Conservation (phyloP, 768 basidiomycete genomes). For the Exsudoporus frostii region DNA sequence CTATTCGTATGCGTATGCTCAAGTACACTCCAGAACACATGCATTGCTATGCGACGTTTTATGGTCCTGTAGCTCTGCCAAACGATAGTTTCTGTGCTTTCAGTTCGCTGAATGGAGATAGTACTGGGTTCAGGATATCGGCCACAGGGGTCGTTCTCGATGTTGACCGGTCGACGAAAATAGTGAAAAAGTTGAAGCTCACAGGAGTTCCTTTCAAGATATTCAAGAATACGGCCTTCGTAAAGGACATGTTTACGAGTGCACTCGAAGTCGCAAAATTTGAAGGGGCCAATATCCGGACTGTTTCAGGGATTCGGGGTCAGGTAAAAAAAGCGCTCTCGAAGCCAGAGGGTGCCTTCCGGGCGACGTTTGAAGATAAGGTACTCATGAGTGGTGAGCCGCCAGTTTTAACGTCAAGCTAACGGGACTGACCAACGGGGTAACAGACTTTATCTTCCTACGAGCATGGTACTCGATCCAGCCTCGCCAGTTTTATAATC, state of each 20-base stretch:
- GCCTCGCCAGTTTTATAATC: conserved; percentile 94
- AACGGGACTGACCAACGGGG: neutral
- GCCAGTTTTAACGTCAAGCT: neutral
- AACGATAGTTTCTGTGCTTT: conserved; percentile 98
- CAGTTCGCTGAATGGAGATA: conserved; percentile 70
- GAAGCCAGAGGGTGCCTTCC: conserved; percentile 94
- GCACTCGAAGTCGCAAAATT: conserved; percentile 97
- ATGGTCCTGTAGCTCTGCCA: conserved; percentile 86
- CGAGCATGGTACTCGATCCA: conserved; percentile 96
- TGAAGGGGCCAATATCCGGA: conserved; percentile 94
- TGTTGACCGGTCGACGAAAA: conserved; percentile 87
- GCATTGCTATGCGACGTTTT: conserved; percentile 99
- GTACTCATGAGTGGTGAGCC: conserved; percentile 88
- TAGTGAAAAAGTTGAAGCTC: conserved; percentile 97
- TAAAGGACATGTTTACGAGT: conserved; percentile 95
- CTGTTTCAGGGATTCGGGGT: conserved; percentile 93
- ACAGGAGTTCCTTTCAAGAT: conserved; percentile 96
- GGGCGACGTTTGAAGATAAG: conserved; percentile 98
- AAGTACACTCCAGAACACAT: conserved; percentile 99
- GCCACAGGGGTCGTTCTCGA: conserved; percentile 96
- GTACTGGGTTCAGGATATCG: conserved; percentile 78
- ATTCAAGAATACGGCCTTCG: conserved; percentile 98
- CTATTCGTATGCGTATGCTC: conserved; percentile 97
- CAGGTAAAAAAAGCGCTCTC: conserved; percentile 94
- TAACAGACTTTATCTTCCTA: conserved; percentile 86